phyloP scores from a whole-genome alignment of 2,329 filamentous ascomycete species.

The Atkinsonella texensis region DNA sequence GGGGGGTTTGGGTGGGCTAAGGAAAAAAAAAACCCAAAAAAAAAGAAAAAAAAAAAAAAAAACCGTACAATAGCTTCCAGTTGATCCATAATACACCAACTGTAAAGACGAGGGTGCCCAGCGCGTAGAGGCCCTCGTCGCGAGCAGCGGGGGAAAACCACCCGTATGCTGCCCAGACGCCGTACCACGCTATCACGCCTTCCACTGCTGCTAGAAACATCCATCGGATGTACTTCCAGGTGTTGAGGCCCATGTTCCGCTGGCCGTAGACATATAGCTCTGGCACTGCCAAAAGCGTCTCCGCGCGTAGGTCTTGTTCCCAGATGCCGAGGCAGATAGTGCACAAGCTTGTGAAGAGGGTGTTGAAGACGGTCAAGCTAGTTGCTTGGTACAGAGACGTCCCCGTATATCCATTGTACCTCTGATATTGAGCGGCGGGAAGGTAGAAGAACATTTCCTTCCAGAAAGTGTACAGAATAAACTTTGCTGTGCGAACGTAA shows the following conservation, averaged over 20 bases:
- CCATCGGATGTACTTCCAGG: conserved; percentile 63
- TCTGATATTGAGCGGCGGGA: conserved; percentile 72
- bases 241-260: conserved; percentile 58
- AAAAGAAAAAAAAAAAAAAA: conserved; percentile 9
- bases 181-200: conserved; percentile 63
- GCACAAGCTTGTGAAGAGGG: conserved; percentile 78
- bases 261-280: conserved; percentile 84
- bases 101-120: conserved; percentile 62
- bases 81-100: conserved; percentile 62
- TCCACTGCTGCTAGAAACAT: conserved; percentile 62
- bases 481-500: conserved; percentile 78
- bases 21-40: background rate
- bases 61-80: conserved; percentile 60
- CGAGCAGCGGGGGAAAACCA: conserved; percentile 36
- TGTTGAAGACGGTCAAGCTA: conserved; percentile 85
- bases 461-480: conserved; percentile 86
- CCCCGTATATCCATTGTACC: conserved; percentile 76
- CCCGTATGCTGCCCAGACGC: conserved; percentile 39
- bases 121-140: conserved; percentile 60
- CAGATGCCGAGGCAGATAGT: conserved; percentile 87
- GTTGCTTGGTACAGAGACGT: conserved; percentile 84
- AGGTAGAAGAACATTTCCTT: conserved; percentile 77
- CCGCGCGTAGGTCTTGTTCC: conserved; percentile 74
- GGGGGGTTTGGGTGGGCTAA: no score
- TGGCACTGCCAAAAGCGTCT: conserved; percentile 81